Conservation (phyloP, 2,329 filamentous ascomycete genomes). For the Fusarium bulbicola region DNA sequence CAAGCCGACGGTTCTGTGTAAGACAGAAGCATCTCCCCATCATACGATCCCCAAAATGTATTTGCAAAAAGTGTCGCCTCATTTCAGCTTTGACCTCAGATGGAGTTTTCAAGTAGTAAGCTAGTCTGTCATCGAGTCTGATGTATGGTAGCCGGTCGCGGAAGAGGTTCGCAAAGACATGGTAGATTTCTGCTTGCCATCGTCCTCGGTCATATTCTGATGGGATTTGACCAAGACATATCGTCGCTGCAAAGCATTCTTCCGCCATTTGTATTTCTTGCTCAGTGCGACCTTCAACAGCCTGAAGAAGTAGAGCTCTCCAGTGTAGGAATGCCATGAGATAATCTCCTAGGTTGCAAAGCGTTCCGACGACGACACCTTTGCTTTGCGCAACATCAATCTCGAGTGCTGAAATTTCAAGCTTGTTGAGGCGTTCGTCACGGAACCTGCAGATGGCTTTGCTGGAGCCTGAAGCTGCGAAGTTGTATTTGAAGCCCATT, state of each 20-base stretch:
- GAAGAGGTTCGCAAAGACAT: slow-evolving; percentile 13
- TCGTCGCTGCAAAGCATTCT: slow-evolving; percentile 14
- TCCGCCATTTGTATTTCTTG: slow-evolving; percentile 1
- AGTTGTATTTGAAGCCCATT: slow-evolving; percentile 14
- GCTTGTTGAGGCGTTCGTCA: slow-evolving; percentile 16
- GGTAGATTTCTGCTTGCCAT: slow-evolving; percentile 2
- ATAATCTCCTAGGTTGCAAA: slow-evolving; percentile 25
- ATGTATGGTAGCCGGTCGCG: slow-evolving; percentile 12
- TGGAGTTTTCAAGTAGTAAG: background rate
- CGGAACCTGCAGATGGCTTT: slow-evolving; percentile 1
- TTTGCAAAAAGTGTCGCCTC: slow-evolving; percentile 2
- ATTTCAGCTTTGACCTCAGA: background rate
- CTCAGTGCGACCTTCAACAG: background rate
- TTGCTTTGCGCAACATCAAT: slow-evolving; percentile 3
- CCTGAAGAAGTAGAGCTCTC: slow-evolving; percentile 12
- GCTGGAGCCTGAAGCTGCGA: background rate
- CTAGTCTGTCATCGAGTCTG: background rate
- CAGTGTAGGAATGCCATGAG: slow-evolving; percentile 29
- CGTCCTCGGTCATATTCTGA: background rate
- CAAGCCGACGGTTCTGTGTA: slow-evolving; percentile 1
- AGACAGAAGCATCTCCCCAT: slow-evolving; percentile 22
- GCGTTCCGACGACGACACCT: slow-evolving; percentile 12
- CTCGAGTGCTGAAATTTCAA: slow-evolving; percentile 10
- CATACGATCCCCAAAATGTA: slow-evolving; percentile 17
- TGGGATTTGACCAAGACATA: slow-evolving; percentile 19